Conservation (phyloP, 164 flowering plant species). For the Paratinospora sagittata region DNA sequence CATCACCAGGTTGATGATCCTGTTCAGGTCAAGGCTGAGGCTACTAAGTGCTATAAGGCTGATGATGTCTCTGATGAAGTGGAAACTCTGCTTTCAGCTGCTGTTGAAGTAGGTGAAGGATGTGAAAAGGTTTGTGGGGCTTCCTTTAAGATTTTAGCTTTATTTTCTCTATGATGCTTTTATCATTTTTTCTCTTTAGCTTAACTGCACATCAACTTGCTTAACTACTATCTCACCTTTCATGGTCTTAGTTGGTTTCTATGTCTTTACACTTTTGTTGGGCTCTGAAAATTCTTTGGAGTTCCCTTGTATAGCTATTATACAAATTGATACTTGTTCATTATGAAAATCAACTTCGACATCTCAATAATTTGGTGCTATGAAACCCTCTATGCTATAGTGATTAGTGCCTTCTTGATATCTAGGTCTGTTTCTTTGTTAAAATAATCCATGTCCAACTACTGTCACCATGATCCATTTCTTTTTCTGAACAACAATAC, state of each 20-base stretch:
- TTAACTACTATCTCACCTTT: too few relatives aligned
- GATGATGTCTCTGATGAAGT: slow-evolving; percentile 17
- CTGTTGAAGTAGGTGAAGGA: slow-evolving; percentile 16
- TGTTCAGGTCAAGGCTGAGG: slow-evolving; percentile 22
- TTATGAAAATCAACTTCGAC: background rate
- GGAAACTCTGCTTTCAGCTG: slow-evolving; percentile 18
- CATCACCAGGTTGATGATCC: slow-evolving; percentile 22
- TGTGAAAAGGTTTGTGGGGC: slow-evolving; percentile 31
- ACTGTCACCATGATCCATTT: too few relatives aligned
- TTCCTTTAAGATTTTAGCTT: background rate
- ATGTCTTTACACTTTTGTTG: too few relatives aligned
- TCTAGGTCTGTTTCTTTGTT: background rate
- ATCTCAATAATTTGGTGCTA: background rate
- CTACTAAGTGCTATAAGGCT: slow-evolving; percentile 22
- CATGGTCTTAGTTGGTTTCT: too few relatives aligned
- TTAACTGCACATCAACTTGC: background rate
- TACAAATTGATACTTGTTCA: background rate
- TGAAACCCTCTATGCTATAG: background rate
- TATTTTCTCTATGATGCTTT: slow-evolving; percentile 4
- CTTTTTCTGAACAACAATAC: background rate
- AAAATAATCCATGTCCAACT: background rate
- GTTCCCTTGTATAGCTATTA: background rate
- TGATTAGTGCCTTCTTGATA: too few relatives aligned
- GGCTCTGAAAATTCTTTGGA: too few relatives aligned
- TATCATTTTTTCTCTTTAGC: background rate